Conservation (phyloP, 352 stramenopile genomes). For the Phytophthora pinifolia region DNA sequence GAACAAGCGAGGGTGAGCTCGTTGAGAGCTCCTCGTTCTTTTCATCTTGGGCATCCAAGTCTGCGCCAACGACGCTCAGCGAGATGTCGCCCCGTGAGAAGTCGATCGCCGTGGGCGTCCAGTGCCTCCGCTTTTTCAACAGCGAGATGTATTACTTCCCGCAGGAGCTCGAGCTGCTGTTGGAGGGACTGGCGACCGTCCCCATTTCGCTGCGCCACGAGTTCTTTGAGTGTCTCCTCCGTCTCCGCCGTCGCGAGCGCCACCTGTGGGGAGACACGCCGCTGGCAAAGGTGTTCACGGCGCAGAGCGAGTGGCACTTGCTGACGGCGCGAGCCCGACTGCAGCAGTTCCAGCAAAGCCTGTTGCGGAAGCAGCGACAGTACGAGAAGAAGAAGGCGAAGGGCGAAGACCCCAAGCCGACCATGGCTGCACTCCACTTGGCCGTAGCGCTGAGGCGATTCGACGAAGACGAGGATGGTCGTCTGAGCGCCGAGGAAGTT, state of each 20-base stretch:
- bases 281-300: slow-evolving; percentile 97
- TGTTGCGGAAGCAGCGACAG: slow-evolving; percentile 60
- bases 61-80: neutral
- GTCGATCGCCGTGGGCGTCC: slow-evolving; percentile 50
- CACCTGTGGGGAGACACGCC: slow-evolving; percentile 94
- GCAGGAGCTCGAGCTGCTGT: slow-evolving; percentile 91
- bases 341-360: slow-evolving; percentile 84
- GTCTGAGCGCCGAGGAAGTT: slow-evolving; percentile 66
- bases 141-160: slow-evolving; percentile 98
- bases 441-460: slow-evolving; percentile 63
- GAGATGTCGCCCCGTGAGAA: slow-evolving; percentile 27
- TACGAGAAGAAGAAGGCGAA: slow-evolving; percentile 46
- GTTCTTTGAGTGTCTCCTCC: slow-evolving; percentile 83
- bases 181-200: slow-evolving; percentile 65
- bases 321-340: slow-evolving; percentile 74
- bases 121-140: slow-evolving; percentile 98
- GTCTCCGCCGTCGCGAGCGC: slow-evolving; percentile 94
- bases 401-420: slow-evolving; percentile 30
- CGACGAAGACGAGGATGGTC: slow-evolving; percentile 68
- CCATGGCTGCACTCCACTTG: slow-evolving; percentile 42
- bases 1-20: slow-evolving; percentile 78
- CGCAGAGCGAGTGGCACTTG: slow-evolving; percentile 96
- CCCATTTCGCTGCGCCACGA: slow-evolving; percentile 74
- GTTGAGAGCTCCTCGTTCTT: slow-evolving; percentile 82
- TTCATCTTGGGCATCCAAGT: slow-evolving; percentile 42